Percentiles rank a stretch among this genome's conserved stretches.
Evolutionary conservation across 306 rosid species (phyloP).

Genomic region (Acacia acuminata): DNA sequence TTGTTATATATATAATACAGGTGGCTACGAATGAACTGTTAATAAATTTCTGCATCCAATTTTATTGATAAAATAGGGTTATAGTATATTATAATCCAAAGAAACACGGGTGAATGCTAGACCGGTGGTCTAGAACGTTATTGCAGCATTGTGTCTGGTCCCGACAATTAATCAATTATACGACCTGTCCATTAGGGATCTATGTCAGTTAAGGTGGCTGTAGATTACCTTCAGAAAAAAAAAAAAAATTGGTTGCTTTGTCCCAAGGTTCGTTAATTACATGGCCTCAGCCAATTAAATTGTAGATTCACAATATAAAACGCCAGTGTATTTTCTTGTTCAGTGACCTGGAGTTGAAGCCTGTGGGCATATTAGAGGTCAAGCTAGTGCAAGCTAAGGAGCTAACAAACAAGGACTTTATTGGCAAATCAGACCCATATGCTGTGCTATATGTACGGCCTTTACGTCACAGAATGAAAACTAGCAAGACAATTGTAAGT

Average conservation of each 20-base stretch:
- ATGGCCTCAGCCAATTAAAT: conserved; percentile 32
- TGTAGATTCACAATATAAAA: conserved; percentile 17
- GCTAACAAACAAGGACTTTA: conserved; percentile 85
- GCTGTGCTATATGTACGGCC: conserved; percentile 81
- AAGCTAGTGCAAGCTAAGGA: conserved; percentile 98
- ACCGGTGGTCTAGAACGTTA: background rate
- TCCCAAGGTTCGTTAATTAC: conserved; percentile 19
- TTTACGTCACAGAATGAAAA: conserved; percentile 75
- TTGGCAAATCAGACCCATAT: conserved; percentile 96
- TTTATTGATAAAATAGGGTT: background rate
- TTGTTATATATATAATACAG: background rate
- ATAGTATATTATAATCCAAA: background rate
- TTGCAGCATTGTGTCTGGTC: conserved; percentile 20
- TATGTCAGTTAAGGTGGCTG: conserved; percentile 4
- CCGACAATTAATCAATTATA: background rate
- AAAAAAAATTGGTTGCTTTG: background rate
- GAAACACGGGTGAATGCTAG: background rate
- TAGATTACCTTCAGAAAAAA: background rate
- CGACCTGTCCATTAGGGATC: conserved; percentile 5
- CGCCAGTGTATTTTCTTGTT: conserved; percentile 35
- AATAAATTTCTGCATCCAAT: background rate
- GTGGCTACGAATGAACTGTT: background rate
- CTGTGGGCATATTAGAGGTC: conserved; percentile 89
- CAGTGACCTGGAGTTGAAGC: conserved; percentile 94
- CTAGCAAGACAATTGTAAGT: conserved; percentile 88